Evolutionary conservation across 192 early-diverging fungal species (phyloP).

Genomic region (Umbelopsis sp.): DNA sequence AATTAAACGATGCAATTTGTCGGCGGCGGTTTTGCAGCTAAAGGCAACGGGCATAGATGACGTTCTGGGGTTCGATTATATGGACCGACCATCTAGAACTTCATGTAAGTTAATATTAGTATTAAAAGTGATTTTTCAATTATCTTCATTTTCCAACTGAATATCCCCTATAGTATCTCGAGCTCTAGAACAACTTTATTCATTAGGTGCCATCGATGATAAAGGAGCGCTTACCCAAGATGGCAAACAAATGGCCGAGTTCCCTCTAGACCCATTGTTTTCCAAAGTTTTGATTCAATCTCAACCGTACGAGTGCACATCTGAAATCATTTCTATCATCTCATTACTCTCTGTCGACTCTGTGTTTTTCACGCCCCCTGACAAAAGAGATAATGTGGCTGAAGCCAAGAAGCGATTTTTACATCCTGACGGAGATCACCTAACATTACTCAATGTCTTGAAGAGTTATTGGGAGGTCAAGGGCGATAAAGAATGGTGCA

Average conservation of each 20-base stretch:
- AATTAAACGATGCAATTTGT: slow-evolving; percentile 91
- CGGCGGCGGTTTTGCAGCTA: slow-evolving; percentile 82
- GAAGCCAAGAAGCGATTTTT: slow-evolving; percentile 82
- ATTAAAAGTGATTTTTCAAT: background rate
- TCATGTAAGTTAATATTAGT: slow-evolving; percentile 45
- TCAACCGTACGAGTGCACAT: slow-evolving; percentile 75
- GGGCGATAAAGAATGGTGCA: slow-evolving; percentile 87
- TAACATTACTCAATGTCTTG: slow-evolving; percentile 89
- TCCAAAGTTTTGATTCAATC: slow-evolving; percentile 90
- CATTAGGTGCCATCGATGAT: slow-evolving; percentile 86
- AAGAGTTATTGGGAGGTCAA: slow-evolving; percentile 75
- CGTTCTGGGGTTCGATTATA: slow-evolving; percentile 91
- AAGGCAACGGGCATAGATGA: slow-evolving; percentile 93
- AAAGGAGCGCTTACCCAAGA: slow-evolving; percentile 75
- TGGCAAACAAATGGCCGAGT: slow-evolving; percentile 84
- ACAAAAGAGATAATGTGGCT: slow-evolving; percentile 84
- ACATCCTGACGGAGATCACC: slow-evolving; percentile 88
- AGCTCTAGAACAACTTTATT: slow-evolving; percentile 88
- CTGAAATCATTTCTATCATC: slow-evolving; percentile 88
- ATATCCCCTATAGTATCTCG: slow-evolving; percentile 57
- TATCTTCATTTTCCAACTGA: slow-evolving; percentile 16
- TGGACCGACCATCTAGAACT: slow-evolving; percentile 85
- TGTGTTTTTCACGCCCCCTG: slow-evolving; percentile 85
- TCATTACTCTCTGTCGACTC: slow-evolving; percentile 91
- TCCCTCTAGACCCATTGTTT: slow-evolving; percentile 89